A percentile compares a stretch with the other conserved stretches of the same genome.
Conservation (phyloP, 257 asterid genomes). For the Dorcoceras hygrometricum region DNA sequence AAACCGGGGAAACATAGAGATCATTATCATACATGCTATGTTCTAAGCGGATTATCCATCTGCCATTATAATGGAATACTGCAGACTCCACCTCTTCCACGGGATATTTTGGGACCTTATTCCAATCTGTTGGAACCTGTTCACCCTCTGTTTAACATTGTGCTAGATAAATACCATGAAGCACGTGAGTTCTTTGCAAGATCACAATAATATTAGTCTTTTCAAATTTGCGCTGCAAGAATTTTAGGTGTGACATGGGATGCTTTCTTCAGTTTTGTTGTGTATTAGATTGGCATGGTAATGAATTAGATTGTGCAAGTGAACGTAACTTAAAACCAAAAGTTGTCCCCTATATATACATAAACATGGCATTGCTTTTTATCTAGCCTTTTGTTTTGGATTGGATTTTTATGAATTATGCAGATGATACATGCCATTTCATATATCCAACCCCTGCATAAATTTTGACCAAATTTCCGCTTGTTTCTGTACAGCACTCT, state of each 20-base stretch:
- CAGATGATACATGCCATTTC: no score
- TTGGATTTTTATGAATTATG: no score
- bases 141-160: constrained; percentile 74
- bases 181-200: constrained; percentile 52
- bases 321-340: neutral
- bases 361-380: neutral
- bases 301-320: neutral
- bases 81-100: constrained; percentile 57
- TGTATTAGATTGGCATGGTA: neutral
- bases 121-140: constrained; percentile 70
- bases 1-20: constrained; percentile 91
- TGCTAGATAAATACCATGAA: constrained; percentile 62
- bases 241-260: constrained; percentile 7
- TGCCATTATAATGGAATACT: constrained; percentile 53
- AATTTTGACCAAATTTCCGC: no score
- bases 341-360: neutral
- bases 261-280: neutral
- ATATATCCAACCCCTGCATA: no score
- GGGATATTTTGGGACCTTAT: constrained; percentile 73
- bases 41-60: constrained; percentile 84
- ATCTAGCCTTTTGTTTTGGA: no score
- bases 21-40: constrained; percentile 90
- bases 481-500: no score
- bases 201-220: constrained; percentile 8
- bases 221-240: neutral